Evolutionary conservation across 305 asterid species (phyloP), one percentile per base, ranked within the genome.

Genomic region (Stenogyne calaminthoides): DNA sequence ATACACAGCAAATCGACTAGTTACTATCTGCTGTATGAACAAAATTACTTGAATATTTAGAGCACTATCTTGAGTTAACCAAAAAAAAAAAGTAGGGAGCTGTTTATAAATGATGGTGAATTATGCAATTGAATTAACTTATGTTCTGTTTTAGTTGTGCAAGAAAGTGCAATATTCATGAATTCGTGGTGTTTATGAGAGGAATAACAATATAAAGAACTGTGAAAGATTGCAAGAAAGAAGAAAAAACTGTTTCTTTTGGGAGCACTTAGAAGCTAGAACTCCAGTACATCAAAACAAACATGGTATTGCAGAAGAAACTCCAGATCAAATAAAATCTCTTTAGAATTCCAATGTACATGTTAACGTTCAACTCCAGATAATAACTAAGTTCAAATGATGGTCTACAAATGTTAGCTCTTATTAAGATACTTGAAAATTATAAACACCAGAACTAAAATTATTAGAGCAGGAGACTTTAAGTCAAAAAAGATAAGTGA

Each of bases 81-180:
- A 62, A 76, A 55, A 5, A 63, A 70, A 42, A 29, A 32, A 3
- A 32, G 34, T 19, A 47, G 10, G 49, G 32, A 39, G 56, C 55
- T 67, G 59, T n/a, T 40, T 62, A 42, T 49, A 27, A 19, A 52
- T 32, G 49, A 55, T 27, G 10, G 25, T 51, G 36, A 42, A 52
- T 49, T 19, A 46, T 9, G 40, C 64, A 37, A 27, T 20, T 29
- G 7, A 51, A 54, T 8, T n/a, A 52, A 64, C 36, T 42, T 39
- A 15, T 7, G 66, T 52, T 63, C 49, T 60, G 64, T 37, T 72
- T 22, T 7, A 49, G 76, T 19, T 64, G 39, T 64, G 20, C 15
- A 4, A 54, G 9, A 57, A 55, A 57, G 27, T 18, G 27, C 16
- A 12, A 47, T 37, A 12, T 40, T 57, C 7, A 15, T 22, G 29